Evolutionary conservation across 306 rosid species (phyloP).

Genomic region (Oemleria cerasiformis): DNA sequence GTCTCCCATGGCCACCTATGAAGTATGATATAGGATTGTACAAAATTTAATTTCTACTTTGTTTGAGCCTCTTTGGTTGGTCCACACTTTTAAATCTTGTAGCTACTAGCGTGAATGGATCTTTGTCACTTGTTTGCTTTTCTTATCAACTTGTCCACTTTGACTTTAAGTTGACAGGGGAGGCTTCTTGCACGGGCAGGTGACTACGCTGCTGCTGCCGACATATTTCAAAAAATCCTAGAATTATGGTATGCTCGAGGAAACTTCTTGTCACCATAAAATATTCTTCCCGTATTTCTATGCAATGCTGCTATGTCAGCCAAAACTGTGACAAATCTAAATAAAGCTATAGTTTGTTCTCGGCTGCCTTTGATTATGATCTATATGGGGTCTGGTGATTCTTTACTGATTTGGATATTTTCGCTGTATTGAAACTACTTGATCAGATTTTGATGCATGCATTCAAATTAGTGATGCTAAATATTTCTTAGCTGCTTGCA

Average conservation of each 20-base stretch:
- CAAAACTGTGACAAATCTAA: not conserved
- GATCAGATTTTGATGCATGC: not conserved
- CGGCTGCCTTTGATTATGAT: not conserved
- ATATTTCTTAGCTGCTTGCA: not conserved
- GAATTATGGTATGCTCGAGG: conserved; percentile 68
- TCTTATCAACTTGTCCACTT: conserved; percentile 65
- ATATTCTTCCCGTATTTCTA: not conserved
- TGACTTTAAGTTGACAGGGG: conserved; percentile 99
- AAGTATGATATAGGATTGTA: not conserved
- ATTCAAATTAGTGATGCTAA: not conserved
- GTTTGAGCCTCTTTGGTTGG: not conserved
- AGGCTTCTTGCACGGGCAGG: conserved; percentile 97
- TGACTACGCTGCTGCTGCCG: conserved; percentile 73
- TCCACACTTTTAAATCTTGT: not conserved
- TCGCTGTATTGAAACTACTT: not conserved
- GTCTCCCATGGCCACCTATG: not conserved
- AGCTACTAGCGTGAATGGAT: conserved; percentile 5
- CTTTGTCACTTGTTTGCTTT: conserved; percentile 37
- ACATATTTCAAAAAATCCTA: conserved; percentile 67
- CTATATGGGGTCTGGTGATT: not conserved
- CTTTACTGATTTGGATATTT: not conserved
- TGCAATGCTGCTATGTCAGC: not conserved
- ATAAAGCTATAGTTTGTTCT: not conserved
- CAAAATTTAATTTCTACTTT: not conserved
- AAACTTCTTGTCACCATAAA: not conserved